Base-by-base conservation (phyloP, 202 grass and related monocot genomes). In the Cymbopogon flexuosus region DNA sequence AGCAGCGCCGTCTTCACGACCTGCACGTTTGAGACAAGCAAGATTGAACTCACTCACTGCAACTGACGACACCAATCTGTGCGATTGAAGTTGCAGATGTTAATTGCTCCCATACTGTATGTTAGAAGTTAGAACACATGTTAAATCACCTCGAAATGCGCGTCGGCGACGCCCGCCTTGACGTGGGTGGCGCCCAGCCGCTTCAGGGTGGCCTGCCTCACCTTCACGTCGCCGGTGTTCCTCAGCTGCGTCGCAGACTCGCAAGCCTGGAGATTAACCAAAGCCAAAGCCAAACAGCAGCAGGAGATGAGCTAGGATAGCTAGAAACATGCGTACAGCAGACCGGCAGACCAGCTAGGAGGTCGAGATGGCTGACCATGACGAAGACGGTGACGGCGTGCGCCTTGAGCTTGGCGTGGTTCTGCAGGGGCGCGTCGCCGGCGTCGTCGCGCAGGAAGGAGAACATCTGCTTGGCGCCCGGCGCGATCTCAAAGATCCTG, bases 401-500 rank as follows among this genome's bases (percentile, higher is more conserved):
- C 8, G 79, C 14, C 81, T 88, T 91, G 75, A 94, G 87, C 79
- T 92, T 94, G 3, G 92, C 82, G 83, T 93, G 81, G 59, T 71
- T 93, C 74, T 92, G 76, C 24, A 92, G 82, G 0, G 87, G 82
- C 66, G 79, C 71, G 61, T 78, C 78, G 30, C 49, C 73, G 39
- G 84, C 72, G 33, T 86, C 72, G 31, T 88, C 87, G 39, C 87
- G 92, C 61, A 94, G 87, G 79, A 94, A 94, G 22, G 89, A 60
- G 81, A 94, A 92, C 70, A 92, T 88, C 35, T 82, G 81, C 49
- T 86, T 94, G 19, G 92, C 87, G 0, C 71, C 86, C 74, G 92
- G 92, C 6, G 89, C 83, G 13, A 94, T 92, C 79, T 97, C 94
- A 10, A 97, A 97, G 58, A 93, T 94, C 84, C 94, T 93, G 13